Evolutionary conservation across 768 basidiomycete genomes (phyloP).

Genomic region (Cytidiella melzeri): DNA sequence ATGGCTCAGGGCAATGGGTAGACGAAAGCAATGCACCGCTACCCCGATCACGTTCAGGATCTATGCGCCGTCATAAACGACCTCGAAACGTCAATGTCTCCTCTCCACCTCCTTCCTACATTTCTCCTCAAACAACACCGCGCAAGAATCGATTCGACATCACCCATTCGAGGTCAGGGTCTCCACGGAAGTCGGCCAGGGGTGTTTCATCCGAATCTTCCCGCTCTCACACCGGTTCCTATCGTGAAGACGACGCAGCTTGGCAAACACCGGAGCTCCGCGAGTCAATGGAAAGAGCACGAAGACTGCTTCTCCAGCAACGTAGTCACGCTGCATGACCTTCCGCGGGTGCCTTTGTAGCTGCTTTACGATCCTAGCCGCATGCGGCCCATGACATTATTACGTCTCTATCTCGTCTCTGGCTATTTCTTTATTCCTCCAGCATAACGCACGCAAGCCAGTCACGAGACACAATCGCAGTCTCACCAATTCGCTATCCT

Average conservation of each 20-base stretch:
- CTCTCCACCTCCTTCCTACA: conserved; percentile 25
- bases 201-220: conserved; percentile 32
- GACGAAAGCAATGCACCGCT: conserved; percentile 31
- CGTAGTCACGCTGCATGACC: conserved; percentile 2
- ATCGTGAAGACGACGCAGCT: conserved; percentile 38
- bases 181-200: conserved; percentile 16
- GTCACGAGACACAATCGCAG: not conserved
- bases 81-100: conserved; percentile 16
- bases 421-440: not conserved
- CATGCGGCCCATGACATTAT: not conserved
- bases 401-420: not conserved
- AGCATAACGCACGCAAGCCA: no score
- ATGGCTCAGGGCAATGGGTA: conserved; percentile 70
- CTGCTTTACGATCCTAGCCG: not conserved
- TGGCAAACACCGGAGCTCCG: conserved; percentile 64
- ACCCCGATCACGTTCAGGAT: conserved; percentile 18
- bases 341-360: not conserved
- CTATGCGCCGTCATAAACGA: conserved; percentile 14
- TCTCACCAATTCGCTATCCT: not conserved
- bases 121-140: conserved; percentile 29
- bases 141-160: conserved; percentile 28
- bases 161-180: conserved; percentile 20
- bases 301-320: conserved; percentile 32
- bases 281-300: conserved; percentile 66
- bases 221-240: conserved; percentile 14